These are phyloP conservation scores for Cynara cardunculus DNA, from an alignment of 129 eudicot species.

Conservation along the genomic window DNA sequence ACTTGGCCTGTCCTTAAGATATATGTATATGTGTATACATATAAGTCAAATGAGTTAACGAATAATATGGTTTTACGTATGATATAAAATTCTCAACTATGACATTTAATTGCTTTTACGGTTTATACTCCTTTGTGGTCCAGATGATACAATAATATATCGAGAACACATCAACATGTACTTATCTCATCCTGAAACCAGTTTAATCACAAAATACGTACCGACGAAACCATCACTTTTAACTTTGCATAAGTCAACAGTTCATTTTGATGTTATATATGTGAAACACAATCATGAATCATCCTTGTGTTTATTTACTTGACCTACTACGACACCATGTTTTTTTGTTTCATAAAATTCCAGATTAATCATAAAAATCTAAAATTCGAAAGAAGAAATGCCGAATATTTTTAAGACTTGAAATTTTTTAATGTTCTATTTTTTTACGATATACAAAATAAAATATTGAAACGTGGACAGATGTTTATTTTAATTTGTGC, in stretches of 20 bases:
- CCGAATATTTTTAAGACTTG: neutral
- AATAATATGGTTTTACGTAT: neutral
- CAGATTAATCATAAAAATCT: neutral
- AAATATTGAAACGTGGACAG: too few relatives aligned
- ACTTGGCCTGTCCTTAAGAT: neutral
- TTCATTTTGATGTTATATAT: neutral
- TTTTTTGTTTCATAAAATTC: neutral
- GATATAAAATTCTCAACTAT: neutral
- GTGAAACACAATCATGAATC: neutral
- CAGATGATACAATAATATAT: neutral
- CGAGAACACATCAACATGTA: neutral
- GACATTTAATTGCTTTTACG: neutral
- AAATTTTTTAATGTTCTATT: too few relatives aligned
- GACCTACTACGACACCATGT: neutral
- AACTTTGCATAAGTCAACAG: neutral
- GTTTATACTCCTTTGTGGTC: neutral
- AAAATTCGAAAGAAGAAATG: neutral
- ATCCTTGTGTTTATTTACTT: neutral
- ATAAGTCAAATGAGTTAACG: neutral
- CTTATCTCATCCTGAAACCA: neutral
- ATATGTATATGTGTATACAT: neutral
- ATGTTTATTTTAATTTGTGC: too few relatives aligned
- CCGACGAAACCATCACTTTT: neutral
- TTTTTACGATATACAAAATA: too few relatives aligned
- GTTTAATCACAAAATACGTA: neutral